phyloP scores from a whole-genome alignment of 192 early-diverging fungal genomes.

The Backusella morwellensis region DNA sequence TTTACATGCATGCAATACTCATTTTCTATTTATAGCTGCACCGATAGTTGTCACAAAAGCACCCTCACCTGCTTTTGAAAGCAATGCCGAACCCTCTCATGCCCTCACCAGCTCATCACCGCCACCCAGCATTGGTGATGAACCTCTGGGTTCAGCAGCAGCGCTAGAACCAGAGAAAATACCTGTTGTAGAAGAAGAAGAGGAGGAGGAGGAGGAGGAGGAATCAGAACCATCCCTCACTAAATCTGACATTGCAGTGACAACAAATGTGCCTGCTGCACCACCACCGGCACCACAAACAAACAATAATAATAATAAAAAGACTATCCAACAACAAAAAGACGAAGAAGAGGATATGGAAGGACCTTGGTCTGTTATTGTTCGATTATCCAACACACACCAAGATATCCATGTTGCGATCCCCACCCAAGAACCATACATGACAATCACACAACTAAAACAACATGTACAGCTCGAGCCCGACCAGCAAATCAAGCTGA shows the following conservation, averaged over 20 bases:
- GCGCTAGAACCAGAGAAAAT: not conserved
- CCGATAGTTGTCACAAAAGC: not conserved
- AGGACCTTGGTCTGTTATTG: not conserved
- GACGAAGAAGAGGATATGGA: not conserved
- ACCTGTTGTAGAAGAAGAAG: not conserved
- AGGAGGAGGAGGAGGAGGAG: too few species aligned
- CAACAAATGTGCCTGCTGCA: not conserved
- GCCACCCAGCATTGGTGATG: not conserved
- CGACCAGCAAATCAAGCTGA: not conserved
- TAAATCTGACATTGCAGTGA: not conserved
- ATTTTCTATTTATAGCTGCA: not conserved
- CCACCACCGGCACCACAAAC: not conserved
- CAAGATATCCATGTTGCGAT: not conserved
- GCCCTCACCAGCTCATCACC: not conserved
- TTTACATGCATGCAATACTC: not conserved
- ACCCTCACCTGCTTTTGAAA: not conserved
- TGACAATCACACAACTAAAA: not conserved
- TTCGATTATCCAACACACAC: constrained; percentile 11
- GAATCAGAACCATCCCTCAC: not conserved
- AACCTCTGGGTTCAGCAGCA: not conserved
- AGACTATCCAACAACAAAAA: not conserved
- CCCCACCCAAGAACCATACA: not conserved
- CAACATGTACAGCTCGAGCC: not conserved
- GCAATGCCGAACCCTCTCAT: not conserved
- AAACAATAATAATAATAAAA: not conserved